These are phyloP conservation scores for Neurospora sp. DNA, from an alignment of 2,329 filamentous ascomycete species.

Conservation along the genomic window DNA sequence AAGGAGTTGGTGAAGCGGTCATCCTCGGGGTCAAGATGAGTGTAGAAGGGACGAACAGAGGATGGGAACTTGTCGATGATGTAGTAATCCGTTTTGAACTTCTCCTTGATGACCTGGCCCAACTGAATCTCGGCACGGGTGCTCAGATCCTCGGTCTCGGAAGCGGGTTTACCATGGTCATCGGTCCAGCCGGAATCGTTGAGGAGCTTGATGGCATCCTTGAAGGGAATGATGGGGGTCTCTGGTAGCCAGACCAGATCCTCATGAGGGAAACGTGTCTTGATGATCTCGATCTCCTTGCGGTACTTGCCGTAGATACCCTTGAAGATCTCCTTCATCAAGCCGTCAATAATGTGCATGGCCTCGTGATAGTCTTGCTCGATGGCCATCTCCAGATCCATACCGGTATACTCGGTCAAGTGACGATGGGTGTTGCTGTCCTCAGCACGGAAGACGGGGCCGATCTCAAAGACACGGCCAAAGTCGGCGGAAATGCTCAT, in stretches of 20 bases:
- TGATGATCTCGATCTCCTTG: conserved; percentile 65
- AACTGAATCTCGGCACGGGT: conserved; percentile 82
- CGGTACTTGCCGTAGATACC: conserved; percentile 60
- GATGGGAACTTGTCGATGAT: conserved; percentile 88
- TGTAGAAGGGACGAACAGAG: conserved; percentile 81
- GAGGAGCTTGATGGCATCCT: conserved; percentile 70
- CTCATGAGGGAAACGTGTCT: conserved; percentile 75
- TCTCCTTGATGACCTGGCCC: conserved; percentile 74
- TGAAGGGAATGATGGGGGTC: conserved; percentile 73
- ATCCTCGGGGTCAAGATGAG: conserved; percentile 71
- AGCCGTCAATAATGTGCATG: conserved; percentile 64
- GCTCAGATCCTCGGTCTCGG: conserved; percentile 68
- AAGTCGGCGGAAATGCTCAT: conserved; percentile 88
- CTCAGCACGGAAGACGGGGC: conserved; percentile 84
- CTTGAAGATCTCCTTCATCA: conserved; percentile 71
- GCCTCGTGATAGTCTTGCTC: conserved; percentile 86
- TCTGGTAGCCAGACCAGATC: conserved; percentile 81
- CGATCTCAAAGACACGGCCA: conserved; percentile 79
- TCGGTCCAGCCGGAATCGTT: conserved; percentile 68
- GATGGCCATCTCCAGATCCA: conserved; percentile 89
- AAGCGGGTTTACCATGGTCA: conserved; percentile 63
- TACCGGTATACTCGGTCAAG: conserved; percentile 85
- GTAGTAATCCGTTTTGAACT: conserved; percentile 84
- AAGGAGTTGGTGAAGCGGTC: conserved; percentile 78
- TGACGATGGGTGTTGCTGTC: conserved; percentile 94